phyloP scores from a whole-genome alignment of 2,329 filamentous ascomycete genomes.

The Aschersonia sp. region DNA sequence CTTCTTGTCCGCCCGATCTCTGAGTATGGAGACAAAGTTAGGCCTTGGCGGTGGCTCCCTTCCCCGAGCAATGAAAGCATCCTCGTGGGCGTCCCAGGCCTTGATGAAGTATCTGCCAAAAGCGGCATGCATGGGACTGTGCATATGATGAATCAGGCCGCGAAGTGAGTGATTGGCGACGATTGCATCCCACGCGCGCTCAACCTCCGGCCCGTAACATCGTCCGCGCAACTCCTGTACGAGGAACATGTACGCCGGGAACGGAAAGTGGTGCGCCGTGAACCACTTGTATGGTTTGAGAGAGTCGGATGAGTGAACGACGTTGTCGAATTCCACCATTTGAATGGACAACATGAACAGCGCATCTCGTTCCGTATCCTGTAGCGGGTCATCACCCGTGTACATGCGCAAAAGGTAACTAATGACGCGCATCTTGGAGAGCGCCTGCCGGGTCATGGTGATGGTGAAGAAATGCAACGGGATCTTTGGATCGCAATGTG shows the following conservation, averaged over 20 bases:
- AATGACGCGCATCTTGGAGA: constrained; percentile 42
- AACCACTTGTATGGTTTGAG: constrained; percentile 43
- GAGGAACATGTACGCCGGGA: constrained; percentile 46
- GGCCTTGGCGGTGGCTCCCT: constrained; percentile 24
- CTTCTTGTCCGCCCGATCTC: constrained; percentile 25
- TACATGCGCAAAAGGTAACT: constrained; percentile 36
- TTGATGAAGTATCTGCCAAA: constrained; percentile 45
- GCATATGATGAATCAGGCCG: constrained; percentile 31
- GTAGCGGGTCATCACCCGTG: constrained; percentile 22
- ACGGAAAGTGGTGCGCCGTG: constrained; percentile 42
- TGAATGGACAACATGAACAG: constrained; percentile 39
- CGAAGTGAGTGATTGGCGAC: constrained; percentile 38
- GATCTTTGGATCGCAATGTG: constrained; percentile 41
- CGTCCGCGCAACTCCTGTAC: constrained; percentile 38
- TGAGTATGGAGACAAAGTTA: constrained; percentile 30
- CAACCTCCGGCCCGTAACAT: constrained; percentile 37
- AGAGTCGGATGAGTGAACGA: constrained; percentile 34
- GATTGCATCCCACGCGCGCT: constrained; percentile 44
- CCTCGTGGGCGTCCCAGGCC: constrained; percentile 44
- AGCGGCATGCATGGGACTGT: constrained; percentile 41
- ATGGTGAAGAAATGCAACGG: constrained; percentile 44
- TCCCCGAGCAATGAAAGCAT: constrained; percentile 29
- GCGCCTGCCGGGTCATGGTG: constrained; percentile 38
- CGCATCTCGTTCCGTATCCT: constrained; percentile 32
- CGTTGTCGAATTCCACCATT: constrained; percentile 45